These are phyloP conservation scores for Mantamonas sphyraenae DNA, from an alignment of 78 protist genomes.

Conservation along the genomic window DNA sequence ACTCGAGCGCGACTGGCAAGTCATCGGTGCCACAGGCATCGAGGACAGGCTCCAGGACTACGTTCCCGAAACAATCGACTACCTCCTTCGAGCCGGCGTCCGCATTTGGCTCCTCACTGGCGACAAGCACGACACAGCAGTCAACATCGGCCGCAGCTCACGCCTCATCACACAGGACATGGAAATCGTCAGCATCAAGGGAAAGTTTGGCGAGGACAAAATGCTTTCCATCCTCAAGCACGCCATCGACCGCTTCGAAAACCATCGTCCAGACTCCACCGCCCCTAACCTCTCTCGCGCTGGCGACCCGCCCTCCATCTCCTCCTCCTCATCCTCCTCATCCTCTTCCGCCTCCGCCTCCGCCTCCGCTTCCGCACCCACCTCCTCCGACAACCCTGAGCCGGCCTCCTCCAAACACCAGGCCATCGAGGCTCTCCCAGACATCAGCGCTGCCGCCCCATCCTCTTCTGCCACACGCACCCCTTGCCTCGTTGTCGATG, in stretches of 20 bases:
- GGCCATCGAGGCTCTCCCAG: no score
- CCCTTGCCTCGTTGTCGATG: not conserved
- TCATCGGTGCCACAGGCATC: constrained; percentile 64
- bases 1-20: not conserved
- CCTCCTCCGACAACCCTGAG: no score
- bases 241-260: no score
- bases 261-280: constrained; percentile 12
- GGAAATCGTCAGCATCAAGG: not conserved
- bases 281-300: not conserved
- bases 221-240: no score
- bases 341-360: no score
- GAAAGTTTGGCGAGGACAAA: no score
- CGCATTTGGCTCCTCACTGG: constrained; percentile 72
- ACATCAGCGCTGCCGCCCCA: no score
- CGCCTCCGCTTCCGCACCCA: no score
- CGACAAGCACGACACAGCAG: constrained; percentile 71
- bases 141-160: constrained; percentile 28
- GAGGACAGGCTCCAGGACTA: constrained; percentile 66
- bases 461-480: no score
- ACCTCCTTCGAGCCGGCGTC: constrained; percentile 25
- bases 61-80: constrained; percentile 29
- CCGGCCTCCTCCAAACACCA: not conserved
- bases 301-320: not conserved
- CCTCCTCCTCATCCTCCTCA: no score
- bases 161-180: constrained; percentile 1